Evolutionary conservation across 2,329 filamentous ascomycete species (phyloP).

Genomic region (Diaporthe sp.): DNA sequence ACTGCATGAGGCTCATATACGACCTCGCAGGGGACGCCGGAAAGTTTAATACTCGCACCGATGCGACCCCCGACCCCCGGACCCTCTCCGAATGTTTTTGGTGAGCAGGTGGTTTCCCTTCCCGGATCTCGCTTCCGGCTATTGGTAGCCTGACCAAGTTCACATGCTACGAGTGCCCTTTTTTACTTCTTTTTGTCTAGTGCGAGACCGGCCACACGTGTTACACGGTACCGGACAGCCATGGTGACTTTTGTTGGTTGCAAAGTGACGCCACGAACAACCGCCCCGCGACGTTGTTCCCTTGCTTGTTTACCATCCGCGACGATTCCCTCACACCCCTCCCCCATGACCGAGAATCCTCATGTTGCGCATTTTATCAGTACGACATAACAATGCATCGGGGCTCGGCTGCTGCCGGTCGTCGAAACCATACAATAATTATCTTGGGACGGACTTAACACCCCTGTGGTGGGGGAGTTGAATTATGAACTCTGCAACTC

Average conservation of each 20-base stretch:
- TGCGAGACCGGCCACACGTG: slow-evolving; percentile 8
- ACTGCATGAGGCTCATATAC: slow-evolving; percentile 32
- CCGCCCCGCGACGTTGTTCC: neutral
- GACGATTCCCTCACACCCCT: slow-evolving; percentile 4
- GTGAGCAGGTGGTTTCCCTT: neutral
- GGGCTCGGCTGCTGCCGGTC: slow-evolving; percentile 17
- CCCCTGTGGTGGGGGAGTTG: neutral
- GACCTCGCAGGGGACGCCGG: slow-evolving; percentile 22
- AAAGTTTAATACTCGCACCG: slow-evolving; percentile 29
- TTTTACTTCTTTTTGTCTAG: neutral
- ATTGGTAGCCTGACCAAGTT: neutral
- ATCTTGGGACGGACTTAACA: neutral
- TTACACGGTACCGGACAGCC: neutral
- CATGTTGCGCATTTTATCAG: slow-evolving; percentile 6
- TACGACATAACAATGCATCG: slow-evolving; percentile 2
- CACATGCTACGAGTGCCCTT: neutral
- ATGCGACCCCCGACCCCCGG: slow-evolving; percentile 13
- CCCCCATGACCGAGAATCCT: neutral
- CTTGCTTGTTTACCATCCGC: neutral
- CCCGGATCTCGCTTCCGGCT: slow-evolving; percentile 10
- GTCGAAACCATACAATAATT: neutral
- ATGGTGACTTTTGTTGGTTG: neutral
- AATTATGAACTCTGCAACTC: neutral
- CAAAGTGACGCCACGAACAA: neutral
- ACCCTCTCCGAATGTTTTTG: neutral